Base-by-base conservation (phyloP, 164 flowering plant genomes). In the Nelumbo lutea region DNA sequence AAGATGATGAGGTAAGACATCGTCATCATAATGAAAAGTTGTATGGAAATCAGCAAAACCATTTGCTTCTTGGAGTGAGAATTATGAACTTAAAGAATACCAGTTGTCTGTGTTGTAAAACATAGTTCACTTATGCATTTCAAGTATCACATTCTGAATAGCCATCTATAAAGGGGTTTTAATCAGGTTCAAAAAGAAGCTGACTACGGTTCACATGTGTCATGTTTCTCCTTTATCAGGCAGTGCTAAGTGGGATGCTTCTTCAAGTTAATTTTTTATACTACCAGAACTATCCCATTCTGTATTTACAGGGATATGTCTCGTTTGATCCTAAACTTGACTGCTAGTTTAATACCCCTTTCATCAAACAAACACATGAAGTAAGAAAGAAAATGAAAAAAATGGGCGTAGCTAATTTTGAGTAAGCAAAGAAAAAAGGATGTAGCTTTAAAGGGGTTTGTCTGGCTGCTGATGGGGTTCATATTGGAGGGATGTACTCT, bases 1-100 rank as follows among this genome's bases (percentile, higher is more conserved):
- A 58, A 39, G 71, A 67, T 47, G 58, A n/a, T 53, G 82, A 77
- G 80, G 84, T 84, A 68, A 14, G 61, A 6, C 46, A 63, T 6
- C 1, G 11, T 13, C 48, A 55, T 65, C 6, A 15, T 68, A n/a
- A 11, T 76, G 66, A 27, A 44, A 44, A 13, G 7, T 44, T 44
- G 39, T 9, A 45, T 10, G 27, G 63, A 60, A 68, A 59, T 51
- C 14, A 44, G 1, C 50, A 11, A 9, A 47, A 6, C 42, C 58
- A 9, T 44, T 56, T 56, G 4, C 15, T 44, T 67, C 60, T 43
- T 58, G 3, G 45, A n/a, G 42, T 13, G 43, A 38, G n/a, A 6
- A 57, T 65, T 5, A n/a, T 40, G 8, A 46, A 47, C 55, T 47
- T 47, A 9, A 27, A 13, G 13, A 42, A 43, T 27, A 27, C 27